Conservation (phyloP, 768 basidiomycete species). For the Tephrocybe rancida region DNA sequence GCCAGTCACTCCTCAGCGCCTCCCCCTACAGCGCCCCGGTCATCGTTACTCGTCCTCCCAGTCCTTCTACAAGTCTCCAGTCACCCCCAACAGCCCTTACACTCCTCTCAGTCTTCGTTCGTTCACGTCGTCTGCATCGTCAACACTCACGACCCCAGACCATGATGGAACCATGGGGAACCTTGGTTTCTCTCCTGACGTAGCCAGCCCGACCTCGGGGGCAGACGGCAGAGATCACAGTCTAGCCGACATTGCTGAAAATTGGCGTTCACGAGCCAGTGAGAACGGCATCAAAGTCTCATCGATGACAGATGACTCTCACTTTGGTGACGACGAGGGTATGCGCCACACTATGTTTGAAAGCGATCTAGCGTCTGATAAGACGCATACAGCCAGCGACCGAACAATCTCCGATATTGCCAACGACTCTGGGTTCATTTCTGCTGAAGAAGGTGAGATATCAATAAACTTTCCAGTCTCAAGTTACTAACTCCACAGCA, state of each 20-base stretch:
- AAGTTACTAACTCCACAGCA: constrained; percentile 26
- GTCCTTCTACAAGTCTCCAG: constrained; percentile 56
- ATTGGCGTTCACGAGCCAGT: constrained; percentile 72
- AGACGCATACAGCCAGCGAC: constrained; percentile 56
- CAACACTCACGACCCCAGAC: constrained; percentile 63
- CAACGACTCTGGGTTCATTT: constrained; percentile 47
- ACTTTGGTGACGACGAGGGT: constrained; percentile 49
- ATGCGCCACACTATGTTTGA: constrained; percentile 25
- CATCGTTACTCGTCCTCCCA: constrained; percentile 43
- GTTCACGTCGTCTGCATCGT: constrained; percentile 53
- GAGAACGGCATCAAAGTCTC: constrained; percentile 74
- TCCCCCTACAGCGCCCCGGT: constrained; percentile 42
- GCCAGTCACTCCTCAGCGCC: constrained; percentile 71
- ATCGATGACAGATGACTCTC: constrained; percentile 49
- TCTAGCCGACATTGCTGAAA: constrained; percentile 63
- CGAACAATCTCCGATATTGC: constrained; percentile 47
- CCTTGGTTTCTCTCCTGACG: constrained; percentile 49
- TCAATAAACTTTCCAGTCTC: neutral
- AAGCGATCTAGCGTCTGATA: constrained; percentile 25
- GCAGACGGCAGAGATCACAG: constrained; percentile 40
- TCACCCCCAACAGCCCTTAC: constrained; percentile 68
- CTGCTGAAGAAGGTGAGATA: constrained; percentile 51
- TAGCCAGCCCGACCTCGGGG: constrained; percentile 23
- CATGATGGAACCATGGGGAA: constrained; percentile 41
- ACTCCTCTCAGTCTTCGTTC: constrained; percentile 73